These are phyloP conservation scores for Pythium aristosporum DNA, from an alignment of 352 stramenopile species.

Conservation along the genomic window DNA sequence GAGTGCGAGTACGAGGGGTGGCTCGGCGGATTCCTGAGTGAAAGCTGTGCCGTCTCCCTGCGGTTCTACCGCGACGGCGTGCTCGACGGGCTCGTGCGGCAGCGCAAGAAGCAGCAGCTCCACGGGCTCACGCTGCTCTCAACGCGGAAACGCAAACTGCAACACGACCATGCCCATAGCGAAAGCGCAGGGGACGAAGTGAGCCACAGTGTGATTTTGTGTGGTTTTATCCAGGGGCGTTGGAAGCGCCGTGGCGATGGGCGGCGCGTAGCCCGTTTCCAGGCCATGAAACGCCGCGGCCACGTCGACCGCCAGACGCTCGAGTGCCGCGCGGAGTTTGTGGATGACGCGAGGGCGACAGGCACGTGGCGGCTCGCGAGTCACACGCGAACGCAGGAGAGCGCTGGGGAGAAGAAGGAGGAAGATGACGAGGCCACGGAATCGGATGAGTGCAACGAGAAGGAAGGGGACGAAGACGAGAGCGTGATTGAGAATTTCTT, in stretches of 20 bases:
- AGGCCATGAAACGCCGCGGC: slow-evolving; percentile 34
- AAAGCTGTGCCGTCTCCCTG: slow-evolving; percentile 38
- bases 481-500: slow-evolving; percentile 24
- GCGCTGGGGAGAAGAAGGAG: background rate
- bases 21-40: slow-evolving; percentile 42
- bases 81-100: slow-evolving; percentile 42
- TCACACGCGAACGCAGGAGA: slow-evolving; percentile 15
- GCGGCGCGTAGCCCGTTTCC: slow-evolving; percentile 35
- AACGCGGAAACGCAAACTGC: slow-evolving; percentile 6
- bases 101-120: slow-evolving; percentile 19
- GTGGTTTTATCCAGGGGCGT: slow-evolving; percentile 17
- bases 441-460: background rate
- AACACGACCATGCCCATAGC: background rate
- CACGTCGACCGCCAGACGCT: slow-evolving; percentile 46
- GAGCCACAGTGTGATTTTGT: slow-evolving; percentile 2
- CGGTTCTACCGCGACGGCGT: slow-evolving; percentile 37
- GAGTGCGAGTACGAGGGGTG: slow-evolving; percentile 48
- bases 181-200: background rate
- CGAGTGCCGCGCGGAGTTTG: slow-evolving; percentile 43
- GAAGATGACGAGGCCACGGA: slow-evolving; percentile 10
- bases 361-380: slow-evolving; percentile 11
- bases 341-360: slow-evolving; percentile 16
- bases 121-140: slow-evolving; percentile 16
- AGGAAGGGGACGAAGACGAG: background rate
- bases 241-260: slow-evolving; percentile 21